phyloP scores from a whole-genome alignment of 2,329 filamentous ascomycete species.

The Penicillium sp. region DNA sequence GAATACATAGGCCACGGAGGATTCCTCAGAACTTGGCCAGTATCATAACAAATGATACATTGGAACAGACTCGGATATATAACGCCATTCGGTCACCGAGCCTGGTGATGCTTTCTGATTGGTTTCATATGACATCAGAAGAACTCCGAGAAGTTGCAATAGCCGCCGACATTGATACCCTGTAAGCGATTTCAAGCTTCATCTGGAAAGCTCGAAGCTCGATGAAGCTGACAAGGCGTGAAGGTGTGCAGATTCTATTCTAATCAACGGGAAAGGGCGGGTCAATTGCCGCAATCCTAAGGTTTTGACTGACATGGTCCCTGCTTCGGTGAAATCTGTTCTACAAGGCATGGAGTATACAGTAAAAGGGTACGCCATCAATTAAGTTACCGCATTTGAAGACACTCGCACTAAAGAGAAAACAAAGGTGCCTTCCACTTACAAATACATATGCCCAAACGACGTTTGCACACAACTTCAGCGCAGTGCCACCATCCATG shows the following conservation, averaged over 20 bases:
- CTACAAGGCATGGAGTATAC: not conserved
- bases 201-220: not conserved
- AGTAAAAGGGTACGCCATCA: not conserved
- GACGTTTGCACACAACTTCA: not conserved
- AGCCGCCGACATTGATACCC: not conserved
- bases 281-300: constrained; percentile 18
- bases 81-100: not conserved
- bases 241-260: constrained; percentile 15
- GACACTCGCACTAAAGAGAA: not conserved
- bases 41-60: not conserved
- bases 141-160: constrained; percentile 13
- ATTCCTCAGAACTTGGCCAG: not conserved
- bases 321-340: constrained; percentile 1
- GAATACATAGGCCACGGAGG: not conserved
- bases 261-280: constrained; percentile 21
- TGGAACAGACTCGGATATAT: not conserved
- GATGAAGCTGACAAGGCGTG: constrained; percentile 23
- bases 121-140: constrained; percentile 56
- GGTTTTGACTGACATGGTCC: constrained; percentile 7
- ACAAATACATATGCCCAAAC: not conserved
- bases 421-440: not conserved
- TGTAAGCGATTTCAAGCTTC: not conserved
- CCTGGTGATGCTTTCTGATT: constrained; percentile 52
- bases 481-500: not conserved
- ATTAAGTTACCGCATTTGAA: not conserved